A percentile compares a stretch with the other conserved stretches of the same genome.
These are phyloP conservation scores for Fraxinus sp. DNA, from an alignment of 305 asterid genomes.

Conservation along the genomic window DNA sequence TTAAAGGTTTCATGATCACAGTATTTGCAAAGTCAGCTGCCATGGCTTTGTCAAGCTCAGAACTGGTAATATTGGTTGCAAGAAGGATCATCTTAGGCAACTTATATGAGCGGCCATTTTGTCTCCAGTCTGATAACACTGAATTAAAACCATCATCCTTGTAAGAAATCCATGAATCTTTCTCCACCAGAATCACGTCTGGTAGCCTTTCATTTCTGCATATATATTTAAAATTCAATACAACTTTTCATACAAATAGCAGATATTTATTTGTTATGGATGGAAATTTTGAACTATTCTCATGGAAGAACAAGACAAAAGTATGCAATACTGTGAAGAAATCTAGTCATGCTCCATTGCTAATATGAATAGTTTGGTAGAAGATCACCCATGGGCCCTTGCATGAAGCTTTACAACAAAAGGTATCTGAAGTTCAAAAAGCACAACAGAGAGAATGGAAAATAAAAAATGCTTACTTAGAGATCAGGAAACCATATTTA, in stretches of 20 bases:
- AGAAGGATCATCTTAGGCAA: constrained; percentile 76
- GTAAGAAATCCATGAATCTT: constrained; percentile 66
- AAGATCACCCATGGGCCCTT: neutral
- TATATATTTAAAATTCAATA: neutral
- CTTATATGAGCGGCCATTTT: constrained; percentile 45
- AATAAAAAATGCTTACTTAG: constrained; percentile 46
- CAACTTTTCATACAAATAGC: neutral
- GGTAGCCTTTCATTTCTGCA: constrained; percentile 54
- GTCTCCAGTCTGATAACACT: constrained; percentile 43
- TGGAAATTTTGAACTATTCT: neutral
- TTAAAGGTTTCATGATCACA: constrained; percentile 76
- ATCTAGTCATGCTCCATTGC: neutral
- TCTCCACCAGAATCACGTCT: constrained; percentile 73
- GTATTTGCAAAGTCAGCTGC: constrained; percentile 74
- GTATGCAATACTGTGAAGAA: neutral
- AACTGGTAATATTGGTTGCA: constrained; percentile 54
- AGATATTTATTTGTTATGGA: neutral
- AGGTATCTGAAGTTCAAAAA: neutral
- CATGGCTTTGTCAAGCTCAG: constrained; percentile 67
- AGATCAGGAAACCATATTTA: constrained; percentile 39
- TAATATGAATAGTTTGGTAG: neutral
- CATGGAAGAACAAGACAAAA: too few species aligned
- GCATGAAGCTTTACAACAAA: neutral
- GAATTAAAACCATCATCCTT: constrained; percentile 42
- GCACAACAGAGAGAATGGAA: neutral